Evolutionary conservation across 169 alveolate species (phyloP).

Genomic region (Eimeria praecox): DNA sequence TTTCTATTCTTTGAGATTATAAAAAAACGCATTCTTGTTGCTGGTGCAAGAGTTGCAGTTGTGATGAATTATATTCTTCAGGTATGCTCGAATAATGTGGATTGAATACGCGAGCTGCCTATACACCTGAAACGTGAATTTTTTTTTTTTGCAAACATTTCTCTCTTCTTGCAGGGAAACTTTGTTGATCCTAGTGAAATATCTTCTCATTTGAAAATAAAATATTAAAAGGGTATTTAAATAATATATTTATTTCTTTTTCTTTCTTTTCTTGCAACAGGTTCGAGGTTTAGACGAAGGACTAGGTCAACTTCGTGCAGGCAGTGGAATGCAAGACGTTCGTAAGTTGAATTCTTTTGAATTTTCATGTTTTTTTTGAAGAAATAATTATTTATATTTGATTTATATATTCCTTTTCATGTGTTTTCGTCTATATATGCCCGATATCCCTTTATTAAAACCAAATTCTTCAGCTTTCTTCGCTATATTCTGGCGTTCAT

Average conservation of each 20-base stretch:
- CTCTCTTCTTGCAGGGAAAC: background rate
- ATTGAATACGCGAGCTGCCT: background rate
- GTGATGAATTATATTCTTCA: slow-evolving; percentile 75
- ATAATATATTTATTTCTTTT: background rate
- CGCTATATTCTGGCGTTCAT: background rate
- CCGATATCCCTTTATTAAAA: background rate
- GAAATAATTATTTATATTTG: no score
- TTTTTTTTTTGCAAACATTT: background rate
- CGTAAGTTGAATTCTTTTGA: slow-evolving; percentile 23
- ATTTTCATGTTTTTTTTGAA: background rate
- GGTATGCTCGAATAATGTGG: slow-evolving; percentile 13
- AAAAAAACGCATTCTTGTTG: slow-evolving; percentile 62
- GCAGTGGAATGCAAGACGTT: slow-evolving; percentile 75
- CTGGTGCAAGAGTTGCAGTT: slow-evolving; percentile 69
- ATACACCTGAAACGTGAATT: background rate
- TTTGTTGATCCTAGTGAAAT: background rate
- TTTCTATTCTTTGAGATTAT: slow-evolving; percentile 49
- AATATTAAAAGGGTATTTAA: no score
- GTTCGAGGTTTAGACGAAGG: slow-evolving; percentile 63
- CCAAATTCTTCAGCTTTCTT: background rate
- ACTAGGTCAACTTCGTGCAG: slow-evolving; percentile 70
- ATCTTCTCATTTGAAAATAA: no score
- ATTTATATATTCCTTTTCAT: background rate
- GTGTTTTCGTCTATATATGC: background rate
- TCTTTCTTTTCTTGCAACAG: background rate